Evolutionary conservation across 352 stramenopile genomes (phyloP).

Genomic region (Globisporangium iwayamae): DNA sequence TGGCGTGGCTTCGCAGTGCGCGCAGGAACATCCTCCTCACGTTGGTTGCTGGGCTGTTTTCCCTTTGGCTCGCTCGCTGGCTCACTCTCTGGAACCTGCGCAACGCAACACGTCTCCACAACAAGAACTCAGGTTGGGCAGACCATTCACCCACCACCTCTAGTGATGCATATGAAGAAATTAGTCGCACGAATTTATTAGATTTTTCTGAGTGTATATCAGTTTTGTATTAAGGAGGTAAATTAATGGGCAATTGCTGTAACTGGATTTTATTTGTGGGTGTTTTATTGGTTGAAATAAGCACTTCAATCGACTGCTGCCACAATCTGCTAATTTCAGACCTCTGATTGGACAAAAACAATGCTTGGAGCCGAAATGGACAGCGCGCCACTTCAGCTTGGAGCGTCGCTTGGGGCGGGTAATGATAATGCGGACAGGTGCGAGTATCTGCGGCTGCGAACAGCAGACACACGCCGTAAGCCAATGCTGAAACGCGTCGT

Average conservation of each 20-base stretch:
- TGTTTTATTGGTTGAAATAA: conserved; percentile 12
- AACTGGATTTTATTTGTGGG: conserved; percentile 6
- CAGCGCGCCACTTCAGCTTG: not conserved
- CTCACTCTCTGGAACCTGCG: not conserved
- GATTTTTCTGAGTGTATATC: not conserved
- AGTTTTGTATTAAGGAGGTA: not conserved
- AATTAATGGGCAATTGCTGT: not conserved
- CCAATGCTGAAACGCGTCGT: conserved; percentile 33
- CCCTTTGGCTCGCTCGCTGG: not conserved
- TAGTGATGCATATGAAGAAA: not conserved
- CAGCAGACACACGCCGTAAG: too few species aligned
- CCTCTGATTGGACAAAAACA: conserved; percentile 7
- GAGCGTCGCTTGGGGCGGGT: not conserved
- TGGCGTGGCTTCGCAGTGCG: conserved; percentile 27
- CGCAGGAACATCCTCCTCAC: conserved; percentile 38
- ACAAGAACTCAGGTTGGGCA: not conserved
- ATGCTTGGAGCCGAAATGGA: conserved; percentile 9
- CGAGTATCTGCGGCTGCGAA: not conserved
- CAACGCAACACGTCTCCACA: not conserved
- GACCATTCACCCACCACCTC: not conserved
- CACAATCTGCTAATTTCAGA: not conserved
- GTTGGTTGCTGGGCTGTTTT: not conserved
- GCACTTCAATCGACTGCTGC: conserved; percentile 11
- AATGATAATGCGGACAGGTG: not conserved
- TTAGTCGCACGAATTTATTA: not conserved